These are phyloP conservation scores for Sophora flavescens DNA, from an alignment of 306 rosid genomes.

Conservation along the genomic window DNA sequence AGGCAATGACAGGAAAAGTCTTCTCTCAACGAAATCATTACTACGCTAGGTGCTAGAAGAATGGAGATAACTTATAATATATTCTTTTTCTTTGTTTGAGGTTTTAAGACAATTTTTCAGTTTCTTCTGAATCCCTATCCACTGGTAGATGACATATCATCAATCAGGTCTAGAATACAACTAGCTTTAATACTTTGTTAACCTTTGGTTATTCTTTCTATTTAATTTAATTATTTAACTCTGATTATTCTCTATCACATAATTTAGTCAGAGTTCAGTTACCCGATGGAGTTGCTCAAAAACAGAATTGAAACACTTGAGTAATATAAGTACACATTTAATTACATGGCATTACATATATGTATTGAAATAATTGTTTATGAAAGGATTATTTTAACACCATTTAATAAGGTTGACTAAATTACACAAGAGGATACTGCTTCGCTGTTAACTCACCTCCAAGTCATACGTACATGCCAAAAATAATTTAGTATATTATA, in stretches of 20 bases:
- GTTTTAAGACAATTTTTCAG: not conserved
- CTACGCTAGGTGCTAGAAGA: slow-evolving; percentile 8
- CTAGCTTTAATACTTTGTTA: not conserved
- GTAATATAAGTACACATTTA: not conserved
- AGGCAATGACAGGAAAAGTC: slow-evolving; percentile 50
- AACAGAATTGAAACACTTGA: not conserved
- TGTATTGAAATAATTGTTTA: not conserved
- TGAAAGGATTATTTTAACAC: not conserved
- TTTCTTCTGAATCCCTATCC: not conserved
- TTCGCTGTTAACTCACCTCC: not conserved
- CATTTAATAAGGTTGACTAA: not conserved
- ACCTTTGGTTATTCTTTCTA: not conserved
- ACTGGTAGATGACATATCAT: slow-evolving; percentile 7
- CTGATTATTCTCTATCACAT: not conserved
- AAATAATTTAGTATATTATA: not conserved
- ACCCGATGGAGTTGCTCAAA: not conserved
- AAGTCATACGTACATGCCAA: no score
- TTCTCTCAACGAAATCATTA: slow-evolving; percentile 37
- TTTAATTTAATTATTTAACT: not conserved
- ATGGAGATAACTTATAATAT: not conserved
- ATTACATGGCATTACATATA: not conserved
- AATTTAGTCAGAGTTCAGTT: not conserved
- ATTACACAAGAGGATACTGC: not conserved
- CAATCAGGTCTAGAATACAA: not conserved
- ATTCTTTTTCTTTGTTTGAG: not conserved